phyloP scores from a whole-genome alignment of 2,329 filamentous ascomycete genomes.

The Penicillium psychrosexuale region DNA sequence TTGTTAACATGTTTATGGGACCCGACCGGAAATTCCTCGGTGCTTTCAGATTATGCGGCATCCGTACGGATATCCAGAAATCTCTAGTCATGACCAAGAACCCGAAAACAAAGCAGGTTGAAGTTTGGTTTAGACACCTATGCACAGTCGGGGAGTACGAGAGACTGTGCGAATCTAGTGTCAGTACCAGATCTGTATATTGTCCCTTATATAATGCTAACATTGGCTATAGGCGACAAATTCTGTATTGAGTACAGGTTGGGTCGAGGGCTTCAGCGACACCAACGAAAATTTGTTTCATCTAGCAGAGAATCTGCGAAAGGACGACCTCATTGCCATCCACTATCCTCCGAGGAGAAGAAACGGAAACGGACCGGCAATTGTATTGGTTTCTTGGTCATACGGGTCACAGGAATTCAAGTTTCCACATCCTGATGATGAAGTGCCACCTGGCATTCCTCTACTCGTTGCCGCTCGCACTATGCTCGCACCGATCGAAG shows the following conservation, averaged over 20 bases:
- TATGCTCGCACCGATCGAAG: background rate
- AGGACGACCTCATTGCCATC: conserved; percentile 30
- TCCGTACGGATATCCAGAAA: background rate
- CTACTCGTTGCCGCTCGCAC: conserved; percentile 24
- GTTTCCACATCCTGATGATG: conserved; percentile 9
- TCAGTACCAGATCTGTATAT: background rate
- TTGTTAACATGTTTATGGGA: background rate
- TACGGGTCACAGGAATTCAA: conserved; percentile 23
- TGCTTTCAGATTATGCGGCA: conserved; percentile 1
- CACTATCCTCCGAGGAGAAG: conserved; percentile 18
- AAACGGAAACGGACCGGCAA: background rate
- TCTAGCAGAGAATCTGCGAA: conserved; percentile 28
- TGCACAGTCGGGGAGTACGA: conserved; percentile 1
- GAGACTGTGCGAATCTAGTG: background rate
- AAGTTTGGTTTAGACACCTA: conserved; percentile 5
- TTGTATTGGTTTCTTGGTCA: conserved; percentile 32
- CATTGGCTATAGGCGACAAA: background rate
- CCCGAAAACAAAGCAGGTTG: background rate
- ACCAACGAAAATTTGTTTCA: conserved; percentile 26
- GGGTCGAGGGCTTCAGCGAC: conserved; percentile 35
- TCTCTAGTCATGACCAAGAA: background rate
- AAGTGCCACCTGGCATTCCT: conserved; percentile 12
- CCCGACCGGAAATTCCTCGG: background rate
- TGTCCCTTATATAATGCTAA: background rate
- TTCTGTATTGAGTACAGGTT: conserved; percentile 25